phyloP scores from a whole-genome alignment of 371 early-diverging fungal genomes.

The Mortierella sp. region DNA sequence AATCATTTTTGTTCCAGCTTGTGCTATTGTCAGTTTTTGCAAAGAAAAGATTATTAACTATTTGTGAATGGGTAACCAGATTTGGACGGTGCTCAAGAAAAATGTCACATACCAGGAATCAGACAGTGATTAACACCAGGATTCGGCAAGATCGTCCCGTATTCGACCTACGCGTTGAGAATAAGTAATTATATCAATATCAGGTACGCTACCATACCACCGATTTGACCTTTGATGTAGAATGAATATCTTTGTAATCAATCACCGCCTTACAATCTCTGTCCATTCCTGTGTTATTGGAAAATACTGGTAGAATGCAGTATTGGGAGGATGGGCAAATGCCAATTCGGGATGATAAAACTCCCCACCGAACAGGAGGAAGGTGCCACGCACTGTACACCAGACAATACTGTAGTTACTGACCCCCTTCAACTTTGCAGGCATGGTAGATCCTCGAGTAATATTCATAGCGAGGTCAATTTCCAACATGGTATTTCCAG shows the following conservation, averaged over 20 bases:
- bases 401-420: neutral
- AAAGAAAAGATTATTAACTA: neutral
- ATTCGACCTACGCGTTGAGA: neutral
- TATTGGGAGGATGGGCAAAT: neutral
- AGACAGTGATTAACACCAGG: neutral
- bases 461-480: neutral
- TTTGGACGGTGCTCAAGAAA: neutral
- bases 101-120: neutral
- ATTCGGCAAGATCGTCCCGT: neutral
- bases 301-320: neutral
- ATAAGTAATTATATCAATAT: too few relatives aligned
- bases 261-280: too few relatives aligned
- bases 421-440: neutral
- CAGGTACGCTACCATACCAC: too few relatives aligned
- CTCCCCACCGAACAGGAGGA: neutral
- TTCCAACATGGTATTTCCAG: neutral
- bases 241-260: too few relatives aligned
- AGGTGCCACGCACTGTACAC: neutral
- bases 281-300: too few relatives aligned
- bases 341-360: neutral
- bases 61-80: neutral
- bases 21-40: neutral
- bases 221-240: too few relatives aligned
- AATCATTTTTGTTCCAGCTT: slow-evolving; percentile 1
- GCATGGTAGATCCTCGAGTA: neutral